Evolutionary conservation across 164 flowering plant genomes (phyloP).

Genomic region (Sedum album): DNA sequence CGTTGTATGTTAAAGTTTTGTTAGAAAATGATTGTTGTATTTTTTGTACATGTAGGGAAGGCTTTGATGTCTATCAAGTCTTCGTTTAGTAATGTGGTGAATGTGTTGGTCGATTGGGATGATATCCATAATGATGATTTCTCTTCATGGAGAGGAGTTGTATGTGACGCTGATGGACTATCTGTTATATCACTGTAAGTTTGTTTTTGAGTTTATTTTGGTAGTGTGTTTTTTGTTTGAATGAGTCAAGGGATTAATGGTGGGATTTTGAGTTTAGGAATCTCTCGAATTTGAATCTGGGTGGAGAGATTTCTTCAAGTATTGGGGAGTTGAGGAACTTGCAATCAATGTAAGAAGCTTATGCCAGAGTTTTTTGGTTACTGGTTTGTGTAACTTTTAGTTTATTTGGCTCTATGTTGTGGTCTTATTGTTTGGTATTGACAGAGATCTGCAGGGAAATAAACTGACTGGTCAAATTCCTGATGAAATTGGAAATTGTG

Average conservation of each 20-base stretch:
- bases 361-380: not conserved
- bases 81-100: constrained; percentile 63
- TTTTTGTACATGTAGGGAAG: constrained; percentile 34
- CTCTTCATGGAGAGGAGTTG: constrained; percentile 88
- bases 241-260: not conserved
- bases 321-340: constrained; percentile 63
- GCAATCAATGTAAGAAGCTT: constrained; percentile 42
- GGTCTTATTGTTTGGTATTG: not conserved
- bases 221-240: not conserved
- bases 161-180: constrained; percentile 48
- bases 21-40: no score
- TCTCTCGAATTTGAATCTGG: constrained; percentile 66
- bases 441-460: constrained; percentile 82
- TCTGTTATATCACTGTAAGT: constrained; percentile 73
- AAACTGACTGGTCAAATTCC: constrained; percentile 81
- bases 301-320: constrained; percentile 82
- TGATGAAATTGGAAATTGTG: constrained; percentile 85
- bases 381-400: not conserved
- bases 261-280: constrained; percentile 36
- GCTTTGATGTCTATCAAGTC: constrained; percentile 64
- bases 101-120: constrained; percentile 80
- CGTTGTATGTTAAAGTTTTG: no score
- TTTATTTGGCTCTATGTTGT: not conserved
- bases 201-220: not conserved
- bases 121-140: constrained; percentile 38